phyloP scores from a whole-genome alignment of 352 stramenopile genomes.

The Phytophthora syringae region DNA sequence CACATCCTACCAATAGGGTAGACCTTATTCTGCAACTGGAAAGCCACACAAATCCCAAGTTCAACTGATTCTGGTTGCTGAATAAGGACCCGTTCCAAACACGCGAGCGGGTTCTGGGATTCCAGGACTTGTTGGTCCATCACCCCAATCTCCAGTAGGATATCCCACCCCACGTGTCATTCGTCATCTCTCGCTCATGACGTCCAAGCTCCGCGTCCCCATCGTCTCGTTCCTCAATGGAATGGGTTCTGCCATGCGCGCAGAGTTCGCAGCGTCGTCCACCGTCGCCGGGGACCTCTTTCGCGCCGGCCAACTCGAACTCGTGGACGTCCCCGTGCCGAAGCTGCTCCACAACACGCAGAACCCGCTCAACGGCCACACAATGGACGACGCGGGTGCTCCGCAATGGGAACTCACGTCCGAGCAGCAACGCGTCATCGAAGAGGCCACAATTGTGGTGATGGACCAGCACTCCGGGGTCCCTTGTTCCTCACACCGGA shows the following conservation, averaged over 20 bases:
- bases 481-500: conserved; percentile 45
- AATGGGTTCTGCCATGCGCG: conserved; percentile 38
- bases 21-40: neutral
- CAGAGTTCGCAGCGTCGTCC: conserved; percentile 28
- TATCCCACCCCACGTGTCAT: conserved; percentile 26
- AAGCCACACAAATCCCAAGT: conserved; percentile 10
- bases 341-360: conserved; percentile 41
- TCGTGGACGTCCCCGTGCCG: conserved; percentile 41
- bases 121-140: too few relatives aligned
- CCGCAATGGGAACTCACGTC: conserved; percentile 37
- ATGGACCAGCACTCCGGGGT: conserved; percentile 54
- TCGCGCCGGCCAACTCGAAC: conserved; percentile 32
- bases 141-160: conserved; percentile 1
- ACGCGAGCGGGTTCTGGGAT: too few relatives aligned
- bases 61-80: conserved; percentile 2
- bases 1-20: conserved; percentile 9
- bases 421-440: conserved; percentile 36
- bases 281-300: conserved; percentile 35
- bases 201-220: conserved; percentile 29
- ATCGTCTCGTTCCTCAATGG: conserved; percentile 45
- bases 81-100: conserved; percentile 2
- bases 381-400: conserved; percentile 20
- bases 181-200: conserved; percentile 1
- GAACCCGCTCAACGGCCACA: conserved; percentile 40
- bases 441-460: conserved; percentile 38